Percentiles rank a stretch among this genome's conserved stretches.
Conservation (phyloP, 2,329 filamentous ascomycete species). For the Penicillium sp. region DNA sequence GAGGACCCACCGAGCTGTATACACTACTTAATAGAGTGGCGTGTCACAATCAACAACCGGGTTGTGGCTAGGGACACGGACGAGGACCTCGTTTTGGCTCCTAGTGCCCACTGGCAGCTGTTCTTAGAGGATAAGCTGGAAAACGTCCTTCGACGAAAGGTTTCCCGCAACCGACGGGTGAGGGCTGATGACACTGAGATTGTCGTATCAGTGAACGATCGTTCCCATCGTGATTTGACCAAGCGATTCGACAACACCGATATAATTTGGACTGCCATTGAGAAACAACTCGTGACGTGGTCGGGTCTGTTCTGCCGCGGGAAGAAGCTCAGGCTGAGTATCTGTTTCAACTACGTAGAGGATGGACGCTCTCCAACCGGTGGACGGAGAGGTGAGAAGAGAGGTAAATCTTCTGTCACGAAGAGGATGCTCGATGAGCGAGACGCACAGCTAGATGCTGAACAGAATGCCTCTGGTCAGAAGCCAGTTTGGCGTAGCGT, state of each 20-base stretch:
- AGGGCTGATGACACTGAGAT: conserved; percentile 8
- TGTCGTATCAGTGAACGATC: conserved; percentile 6
- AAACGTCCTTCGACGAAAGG: no score
- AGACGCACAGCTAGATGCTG: conserved; percentile 8
- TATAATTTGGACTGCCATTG: conserved; percentile 11
- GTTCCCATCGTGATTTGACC: conserved; percentile 4
- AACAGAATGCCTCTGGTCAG: conserved; percentile 6
- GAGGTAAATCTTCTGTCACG: conserved; percentile 12
- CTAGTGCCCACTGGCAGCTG: conserved; percentile 9
- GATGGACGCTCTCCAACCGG: conserved; percentile 1
- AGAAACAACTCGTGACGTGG: conserved; percentile 6
- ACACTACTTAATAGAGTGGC: conserved; percentile 25
- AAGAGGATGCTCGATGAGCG: conserved; percentile 10
- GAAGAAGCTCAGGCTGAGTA: background rate
- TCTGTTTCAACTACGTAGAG: background rate
- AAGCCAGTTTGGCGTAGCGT: conserved; percentile 6
- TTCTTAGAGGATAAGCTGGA: conserved; percentile 7
- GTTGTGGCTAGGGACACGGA: background rate
- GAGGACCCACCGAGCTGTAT: conserved; percentile 8
- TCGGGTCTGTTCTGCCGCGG: background rate
- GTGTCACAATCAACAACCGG: conserved; percentile 15
- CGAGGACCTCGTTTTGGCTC: conserved; percentile 13
- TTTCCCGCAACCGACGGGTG: conserved; percentile 4
- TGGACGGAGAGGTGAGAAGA: conserved; percentile 7
- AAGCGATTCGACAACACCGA: conserved; percentile 10